A percentile compares a stretch with the other conserved stretches of the same genome.
Evolutionary conservation across 306 rosid species (phyloP).

Genomic region (Cucumis melo): DNA sequence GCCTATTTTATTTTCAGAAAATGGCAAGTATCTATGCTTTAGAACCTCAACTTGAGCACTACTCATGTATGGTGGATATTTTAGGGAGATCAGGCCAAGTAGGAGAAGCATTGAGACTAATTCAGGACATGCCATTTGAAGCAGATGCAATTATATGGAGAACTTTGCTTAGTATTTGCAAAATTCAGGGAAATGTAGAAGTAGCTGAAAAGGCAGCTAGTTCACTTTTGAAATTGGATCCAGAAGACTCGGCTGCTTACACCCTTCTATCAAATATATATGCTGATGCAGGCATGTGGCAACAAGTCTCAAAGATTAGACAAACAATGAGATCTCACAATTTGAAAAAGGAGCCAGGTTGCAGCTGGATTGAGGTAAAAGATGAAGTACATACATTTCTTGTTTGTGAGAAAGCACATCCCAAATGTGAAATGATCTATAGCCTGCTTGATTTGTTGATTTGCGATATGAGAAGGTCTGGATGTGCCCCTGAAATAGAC

Average conservation of each 20-base stretch:
- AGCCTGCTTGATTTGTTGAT: constrained; percentile 40
- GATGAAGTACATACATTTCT: constrained; percentile 65
- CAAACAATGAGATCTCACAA: constrained; percentile 44
- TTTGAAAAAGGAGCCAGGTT: constrained; percentile 79
- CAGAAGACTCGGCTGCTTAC: constrained; percentile 68
- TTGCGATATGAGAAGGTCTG: constrained; percentile 53
- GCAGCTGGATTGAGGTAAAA: constrained; percentile 90
- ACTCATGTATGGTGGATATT: constrained; percentile 81
- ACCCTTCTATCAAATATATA: constrained; percentile 57
- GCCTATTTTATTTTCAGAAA: constrained; percentile 35
- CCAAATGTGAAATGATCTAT: constrained; percentile 49
- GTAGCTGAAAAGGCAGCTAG: constrained; percentile 60
- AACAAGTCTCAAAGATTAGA: constrained; percentile 52
- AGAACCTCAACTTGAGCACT: constrained; percentile 71
- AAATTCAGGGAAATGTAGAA: constrained; percentile 58
- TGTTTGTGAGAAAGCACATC: constrained; percentile 84
- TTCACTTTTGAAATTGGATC: constrained; percentile 42
- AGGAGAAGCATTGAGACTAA: constrained; percentile 44
- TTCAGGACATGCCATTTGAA: constrained; percentile 69
- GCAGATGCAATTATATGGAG: constrained; percentile 76
- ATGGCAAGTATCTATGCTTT: constrained; percentile 51
- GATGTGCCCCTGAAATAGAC: constrained; percentile 26
- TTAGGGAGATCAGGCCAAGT: constrained; percentile 70
- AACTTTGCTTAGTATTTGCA: constrained; percentile 68
- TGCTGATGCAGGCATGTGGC: constrained; percentile 71